Conservation (phyloP, 352 stramenopile species). For the Phytophthora palmivora region DNA sequence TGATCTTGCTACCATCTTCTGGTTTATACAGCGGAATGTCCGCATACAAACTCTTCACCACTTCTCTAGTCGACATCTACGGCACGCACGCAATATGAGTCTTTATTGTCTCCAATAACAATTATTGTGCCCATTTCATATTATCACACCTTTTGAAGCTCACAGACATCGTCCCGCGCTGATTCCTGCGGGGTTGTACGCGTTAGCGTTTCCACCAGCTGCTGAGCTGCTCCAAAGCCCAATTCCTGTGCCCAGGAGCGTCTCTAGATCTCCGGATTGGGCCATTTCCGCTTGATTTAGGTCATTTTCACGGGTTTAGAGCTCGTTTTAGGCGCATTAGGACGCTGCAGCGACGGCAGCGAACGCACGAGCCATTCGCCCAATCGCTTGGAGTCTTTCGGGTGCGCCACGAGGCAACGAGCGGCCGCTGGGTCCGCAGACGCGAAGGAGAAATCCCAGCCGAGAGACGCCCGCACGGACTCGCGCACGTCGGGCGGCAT, state of each 20-base stretch:
- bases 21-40: constrained; percentile 53
- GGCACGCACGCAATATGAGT: constrained; percentile 16
- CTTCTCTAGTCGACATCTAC: constrained; percentile 30
- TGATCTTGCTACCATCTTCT: constrained; percentile 18
- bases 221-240: constrained; percentile 12
- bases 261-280: constrained; percentile 37
- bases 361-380: constrained; percentile 56
- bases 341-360: constrained; percentile 25
- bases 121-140: constrained; percentile 7
- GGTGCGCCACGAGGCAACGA: constrained; percentile 59
- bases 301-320: neutral
- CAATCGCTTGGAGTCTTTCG: constrained; percentile 34
- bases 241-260: constrained; percentile 54
- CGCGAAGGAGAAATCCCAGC: constrained; percentile 61
- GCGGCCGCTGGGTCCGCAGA: constrained; percentile 45
- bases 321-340: neutral
- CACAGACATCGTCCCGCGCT: constrained; percentile 11
- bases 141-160: constrained; percentile 29
- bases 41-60: constrained; percentile 58
- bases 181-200: constrained; percentile 1
- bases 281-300: constrained; percentile 5
- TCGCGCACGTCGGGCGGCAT: constrained; percentile 48
- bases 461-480: constrained; percentile 40
- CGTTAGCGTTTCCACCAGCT: neutral
- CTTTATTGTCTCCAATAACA: constrained; percentile 13